Conservation (phyloP, 2,329 filamentous ascomycete species). For the Penicillium capsulatum region DNA sequence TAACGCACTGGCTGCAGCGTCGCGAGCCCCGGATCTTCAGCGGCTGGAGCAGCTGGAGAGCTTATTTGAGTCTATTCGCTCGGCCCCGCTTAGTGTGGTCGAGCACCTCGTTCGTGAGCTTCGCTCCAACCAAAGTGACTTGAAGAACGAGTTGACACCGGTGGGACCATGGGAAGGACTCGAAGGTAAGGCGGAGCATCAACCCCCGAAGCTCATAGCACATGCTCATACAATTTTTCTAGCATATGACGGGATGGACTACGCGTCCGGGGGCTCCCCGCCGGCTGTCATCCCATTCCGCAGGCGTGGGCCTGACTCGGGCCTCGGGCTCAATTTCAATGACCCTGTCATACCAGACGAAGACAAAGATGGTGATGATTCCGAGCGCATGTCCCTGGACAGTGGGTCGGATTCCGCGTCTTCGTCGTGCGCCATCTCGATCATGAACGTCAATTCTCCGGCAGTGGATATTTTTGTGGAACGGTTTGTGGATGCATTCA, state of each 20-base stretch:
- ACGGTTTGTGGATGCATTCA: slow-evolving; percentile 40
- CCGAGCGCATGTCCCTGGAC: slow-evolving; percentile 17
- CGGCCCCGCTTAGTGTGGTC: slow-evolving; percentile 29
- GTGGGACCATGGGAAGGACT: slow-evolving; percentile 24
- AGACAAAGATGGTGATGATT: slow-evolving; percentile 12
- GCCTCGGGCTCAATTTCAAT: slow-evolving; percentile 14
- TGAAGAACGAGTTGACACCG: slow-evolving; percentile 15
- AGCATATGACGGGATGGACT: slow-evolving; percentile 18
- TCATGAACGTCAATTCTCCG: slow-evolving; percentile 22
- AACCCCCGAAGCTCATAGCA: background rate
- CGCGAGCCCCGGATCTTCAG: slow-evolving; percentile 17
- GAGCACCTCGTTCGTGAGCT: slow-evolving; percentile 31
- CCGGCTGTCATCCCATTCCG: slow-evolving; percentile 10
- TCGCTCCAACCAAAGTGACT: slow-evolving; percentile 20
- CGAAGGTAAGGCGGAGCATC: slow-evolving; percentile 18
- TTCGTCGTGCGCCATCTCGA: slow-evolving; percentile 19
- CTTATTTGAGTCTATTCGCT: slow-evolving; percentile 35
- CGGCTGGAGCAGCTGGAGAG: slow-evolving; percentile 31
- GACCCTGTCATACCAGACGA: slow-evolving; percentile 5
- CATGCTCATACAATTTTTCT: background rate
- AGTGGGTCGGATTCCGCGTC: slow-evolving; percentile 24
- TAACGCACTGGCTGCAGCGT: slow-evolving; percentile 14
- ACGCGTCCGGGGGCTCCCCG: slow-evolving; percentile 6
- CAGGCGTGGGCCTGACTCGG: slow-evolving; percentile 2
- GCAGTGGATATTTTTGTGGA: slow-evolving; percentile 37